phyloP scores from a whole-genome alignment of 768 basidiomycete genomes.

The Mrakia hoshinonis region DNA sequence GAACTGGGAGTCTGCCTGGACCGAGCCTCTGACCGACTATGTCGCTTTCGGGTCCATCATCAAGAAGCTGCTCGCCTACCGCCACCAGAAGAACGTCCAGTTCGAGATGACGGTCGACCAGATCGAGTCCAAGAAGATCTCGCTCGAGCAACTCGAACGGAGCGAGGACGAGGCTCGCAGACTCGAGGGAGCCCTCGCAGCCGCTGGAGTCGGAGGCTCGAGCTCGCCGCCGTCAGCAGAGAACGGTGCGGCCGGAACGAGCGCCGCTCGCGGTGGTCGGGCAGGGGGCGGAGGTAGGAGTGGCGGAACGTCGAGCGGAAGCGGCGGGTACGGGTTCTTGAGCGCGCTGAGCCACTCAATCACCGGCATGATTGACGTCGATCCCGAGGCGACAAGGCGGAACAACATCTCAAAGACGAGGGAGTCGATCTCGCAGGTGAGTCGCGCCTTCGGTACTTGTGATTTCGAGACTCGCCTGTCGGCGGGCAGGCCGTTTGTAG shows the following conservation, averaged over 20 bases:
- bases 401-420: slow-evolving; percentile 89
- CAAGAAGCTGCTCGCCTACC: slow-evolving; percentile 84
- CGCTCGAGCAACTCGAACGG: slow-evolving; percentile 80
- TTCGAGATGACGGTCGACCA: slow-evolving; percentile 92
- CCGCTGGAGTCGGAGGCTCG: slow-evolving; percentile 20
- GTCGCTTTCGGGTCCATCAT: slow-evolving; percentile 89
- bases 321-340: slow-evolving; percentile 46
- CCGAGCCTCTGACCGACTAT: slow-evolving; percentile 93
- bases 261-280: not conserved
- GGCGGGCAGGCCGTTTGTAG: too few relatives aligned
- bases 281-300: slow-evolving; percentile 1
- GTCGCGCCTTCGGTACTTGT: too few relatives aligned
- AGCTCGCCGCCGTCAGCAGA: not conserved
- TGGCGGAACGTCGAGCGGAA: not conserved
- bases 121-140: slow-evolving; percentile 72
- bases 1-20: slow-evolving; percentile 88
- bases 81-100: slow-evolving; percentile 96
- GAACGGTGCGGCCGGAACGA: not conserved
- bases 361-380: slow-evolving; percentile 97
- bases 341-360: slow-evolving; percentile 88
- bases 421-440: slow-evolving; percentile 87
- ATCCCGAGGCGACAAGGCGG: slow-evolving; percentile 88
- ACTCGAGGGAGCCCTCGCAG: slow-evolving; percentile 70
- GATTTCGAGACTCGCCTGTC: too few relatives aligned
- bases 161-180: slow-evolving; percentile 83